A percentile compares a stretch with the other conserved stretches of the same genome.
Evolutionary conservation across 176 grass and related monocot species (phyloP).

Genomic region (Oryza officinalis): DNA sequence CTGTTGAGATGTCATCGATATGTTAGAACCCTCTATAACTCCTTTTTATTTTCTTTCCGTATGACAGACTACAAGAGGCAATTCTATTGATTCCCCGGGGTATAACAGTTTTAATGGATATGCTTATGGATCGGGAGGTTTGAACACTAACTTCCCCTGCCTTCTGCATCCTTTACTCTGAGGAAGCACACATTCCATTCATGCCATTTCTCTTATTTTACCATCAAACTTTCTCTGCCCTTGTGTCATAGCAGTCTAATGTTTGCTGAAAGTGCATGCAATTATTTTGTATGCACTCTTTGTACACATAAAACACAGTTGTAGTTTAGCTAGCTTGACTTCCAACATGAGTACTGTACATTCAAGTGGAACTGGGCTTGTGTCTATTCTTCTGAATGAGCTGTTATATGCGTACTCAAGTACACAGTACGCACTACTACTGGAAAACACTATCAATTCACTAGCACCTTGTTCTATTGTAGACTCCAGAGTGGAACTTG

Average conservation of each 20-base stretch:
- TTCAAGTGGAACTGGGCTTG: not conserved
- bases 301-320: not conserved
- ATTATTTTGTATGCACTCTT: conserved; percentile 12
- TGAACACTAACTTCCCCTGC: not conserved
- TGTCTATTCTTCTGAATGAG: conserved; percentile 9
- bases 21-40: conserved; percentile 32
- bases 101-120: conserved; percentile 97
- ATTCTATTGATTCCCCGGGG: conserved; percentile 98
- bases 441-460: not conserved
- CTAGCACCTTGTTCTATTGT: not conserved
- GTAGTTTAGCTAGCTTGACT: not conserved
- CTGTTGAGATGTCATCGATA: conserved; percentile 17
- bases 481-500: not conserved
- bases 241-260: not conserved
- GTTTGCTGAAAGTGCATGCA: not conserved
- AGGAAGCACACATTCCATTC: conserved; percentile 18
- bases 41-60: conserved; percentile 31
- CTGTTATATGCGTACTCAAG: not conserved
- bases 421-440: not conserved
- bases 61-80: conserved; percentile 88
- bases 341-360: conserved; percentile 10
- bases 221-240: not conserved
- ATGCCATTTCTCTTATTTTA: conserved; percentile 11
- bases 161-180: not conserved
- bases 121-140: conserved; percentile 99